These are phyloP conservation scores for Cladosporium sphaerospermum DNA, from an alignment of 2,329 filamentous ascomycete species.

Conservation along the genomic window DNA sequence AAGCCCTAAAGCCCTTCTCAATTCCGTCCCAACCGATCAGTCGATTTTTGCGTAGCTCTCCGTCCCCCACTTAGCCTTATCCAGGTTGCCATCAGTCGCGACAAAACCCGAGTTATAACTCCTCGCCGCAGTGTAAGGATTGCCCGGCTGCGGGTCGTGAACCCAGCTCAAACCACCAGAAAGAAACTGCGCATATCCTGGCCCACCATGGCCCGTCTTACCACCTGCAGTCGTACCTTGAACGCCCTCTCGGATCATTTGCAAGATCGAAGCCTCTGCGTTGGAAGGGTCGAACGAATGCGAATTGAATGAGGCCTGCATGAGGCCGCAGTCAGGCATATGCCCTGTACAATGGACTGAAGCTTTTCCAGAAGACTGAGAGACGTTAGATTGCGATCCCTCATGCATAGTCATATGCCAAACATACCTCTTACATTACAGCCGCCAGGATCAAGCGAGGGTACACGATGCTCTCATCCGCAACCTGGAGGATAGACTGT, in stretches of 20 bases:
- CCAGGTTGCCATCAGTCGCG: background rate
- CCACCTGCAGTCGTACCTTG: constrained; percentile 12
- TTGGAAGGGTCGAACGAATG: constrained; percentile 11
- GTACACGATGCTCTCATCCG: constrained; percentile 14
- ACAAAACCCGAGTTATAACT: constrained; percentile 14
- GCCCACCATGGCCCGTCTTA: background rate
- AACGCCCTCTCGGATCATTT: constrained; percentile 20
- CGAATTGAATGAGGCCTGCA: constrained; percentile 15
- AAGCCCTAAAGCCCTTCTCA: constrained; percentile 11
- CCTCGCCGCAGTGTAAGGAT: constrained; percentile 14
- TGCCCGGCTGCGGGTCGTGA: constrained; percentile 4
- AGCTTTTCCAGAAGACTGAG: constrained; percentile 15
- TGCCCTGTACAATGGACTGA: constrained; percentile 13
- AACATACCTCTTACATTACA: constrained; percentile 19
- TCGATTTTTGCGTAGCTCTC: constrained; percentile 18
- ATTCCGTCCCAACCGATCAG: constrained; percentile 21
- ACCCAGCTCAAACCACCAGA: constrained; percentile 5
- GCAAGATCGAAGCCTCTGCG: constrained; percentile 13
- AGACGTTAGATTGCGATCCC: too few relatives aligned
- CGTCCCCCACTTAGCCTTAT: constrained; percentile 9
- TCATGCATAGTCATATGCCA: background rate
- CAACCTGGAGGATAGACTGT: constrained; percentile 13
- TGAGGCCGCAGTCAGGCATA: constrained; percentile 17
- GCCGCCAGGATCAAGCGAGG: constrained; percentile 18
- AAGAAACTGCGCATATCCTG: constrained; percentile 12